A percentile compares a stretch with the other conserved stretches of the same genome.
Evolutionary conservation across 371 early-diverging fungal genomes (phyloP).

Genomic region (Sporodiniella umbellata): DNA sequence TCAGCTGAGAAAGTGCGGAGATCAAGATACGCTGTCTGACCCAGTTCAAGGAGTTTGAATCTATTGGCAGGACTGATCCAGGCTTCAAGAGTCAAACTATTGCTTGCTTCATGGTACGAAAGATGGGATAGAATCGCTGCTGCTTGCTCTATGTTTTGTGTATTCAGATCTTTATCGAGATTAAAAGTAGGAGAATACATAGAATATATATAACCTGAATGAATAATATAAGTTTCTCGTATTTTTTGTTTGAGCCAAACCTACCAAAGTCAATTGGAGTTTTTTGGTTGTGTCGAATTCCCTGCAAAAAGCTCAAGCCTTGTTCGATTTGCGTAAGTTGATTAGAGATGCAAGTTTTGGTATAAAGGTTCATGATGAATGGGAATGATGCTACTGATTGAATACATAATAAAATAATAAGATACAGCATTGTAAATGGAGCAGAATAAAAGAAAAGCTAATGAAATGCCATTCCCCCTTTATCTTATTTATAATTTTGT

Average conservation of each 20-base stretch:
- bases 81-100: neutral
- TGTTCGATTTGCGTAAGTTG: neutral
- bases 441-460: neutral
- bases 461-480: neutral
- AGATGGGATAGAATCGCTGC: slow-evolving; percentile 1
- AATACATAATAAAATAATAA: neutral
- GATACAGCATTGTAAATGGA: neutral
- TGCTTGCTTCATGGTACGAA: neutral
- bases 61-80: slow-evolving; percentile 3
- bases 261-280: slow-evolving; percentile 4
- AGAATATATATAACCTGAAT: slow-evolving; percentile 9
- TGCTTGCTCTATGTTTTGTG: neutral
- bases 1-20: slow-evolving; percentile 1
- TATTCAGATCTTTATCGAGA: slow-evolving; percentile 5
- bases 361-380: too few relatives aligned
- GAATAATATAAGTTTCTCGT: neutral
- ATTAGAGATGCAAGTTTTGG: neutral
- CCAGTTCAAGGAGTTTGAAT: neutral
- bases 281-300: neutral
- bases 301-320: slow-evolving; percentile 2
- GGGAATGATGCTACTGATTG: too few relatives aligned
- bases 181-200: slow-evolving; percentile 2
- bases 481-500: neutral
- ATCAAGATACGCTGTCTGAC: neutral
- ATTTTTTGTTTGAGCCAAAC: neutral